These are phyloP conservation scores for Citrullus amarus DNA, from an alignment of 306 rosid species.

Conservation along the genomic window DNA sequence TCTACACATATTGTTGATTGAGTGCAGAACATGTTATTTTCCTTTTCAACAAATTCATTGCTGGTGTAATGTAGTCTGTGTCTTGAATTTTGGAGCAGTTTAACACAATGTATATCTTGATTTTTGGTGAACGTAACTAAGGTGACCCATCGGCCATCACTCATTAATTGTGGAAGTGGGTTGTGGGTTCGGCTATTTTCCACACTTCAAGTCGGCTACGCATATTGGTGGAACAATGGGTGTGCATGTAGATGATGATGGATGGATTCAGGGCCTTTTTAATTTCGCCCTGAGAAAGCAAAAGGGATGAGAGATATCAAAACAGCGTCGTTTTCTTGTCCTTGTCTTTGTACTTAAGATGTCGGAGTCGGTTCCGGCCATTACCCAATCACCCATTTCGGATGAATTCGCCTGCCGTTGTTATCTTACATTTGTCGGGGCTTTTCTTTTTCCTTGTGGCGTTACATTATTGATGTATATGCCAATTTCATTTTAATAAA, in stretches of 20 bases:
- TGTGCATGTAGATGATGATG: neutral
- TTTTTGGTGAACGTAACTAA: neutral
- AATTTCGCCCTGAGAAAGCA: neutral
- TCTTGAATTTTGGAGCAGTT: too few relatives aligned
- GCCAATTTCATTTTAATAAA: too few relatives aligned
- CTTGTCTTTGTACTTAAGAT: neutral
- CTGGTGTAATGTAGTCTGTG: too few relatives aligned
- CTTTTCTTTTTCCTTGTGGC: neutral
- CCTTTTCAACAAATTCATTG: too few relatives aligned
- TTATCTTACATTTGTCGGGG: neutral
- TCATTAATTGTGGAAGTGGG: neutral
- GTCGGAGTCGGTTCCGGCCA: neutral
- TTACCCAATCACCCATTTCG: neutral
- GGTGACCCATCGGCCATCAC: neutral
- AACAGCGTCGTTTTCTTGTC: conserved; percentile 3
- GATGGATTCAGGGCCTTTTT: neutral
- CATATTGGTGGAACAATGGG: neutral
- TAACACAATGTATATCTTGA: neutral
- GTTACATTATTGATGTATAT: neutral
- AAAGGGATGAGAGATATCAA: neutral
- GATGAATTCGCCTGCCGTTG: neutral
- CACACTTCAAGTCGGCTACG: neutral
- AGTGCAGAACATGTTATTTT: too few relatives aligned
- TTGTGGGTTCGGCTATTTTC: neutral
- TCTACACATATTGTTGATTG: too few relatives aligned